A percentile compares a stretch with the other conserved stretches of the same genome.
phyloP scores from a whole-genome alignment of 495 filamentous ascomycete species.

The Rostrohypoxylon terebratum region DNA sequence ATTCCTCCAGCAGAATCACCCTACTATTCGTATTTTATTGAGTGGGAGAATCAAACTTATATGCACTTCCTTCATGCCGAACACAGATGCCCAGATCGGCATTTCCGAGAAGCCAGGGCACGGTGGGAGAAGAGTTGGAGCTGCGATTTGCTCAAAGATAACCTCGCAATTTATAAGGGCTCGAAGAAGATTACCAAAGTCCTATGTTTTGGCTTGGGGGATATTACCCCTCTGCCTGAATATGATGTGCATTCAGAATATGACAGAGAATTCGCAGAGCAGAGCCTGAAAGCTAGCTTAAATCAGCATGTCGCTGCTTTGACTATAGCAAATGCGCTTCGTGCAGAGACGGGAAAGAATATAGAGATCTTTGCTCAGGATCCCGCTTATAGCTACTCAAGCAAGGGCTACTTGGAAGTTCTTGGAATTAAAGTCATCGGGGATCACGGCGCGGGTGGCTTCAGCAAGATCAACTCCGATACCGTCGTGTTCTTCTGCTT shows the following conservation, averaged over 20 bases:
- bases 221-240: neutral
- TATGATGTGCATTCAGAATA: neutral
- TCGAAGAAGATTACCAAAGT: slow-evolving; percentile 16
- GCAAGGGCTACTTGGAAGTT: neutral
- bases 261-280: neutral
- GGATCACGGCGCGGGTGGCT: slow-evolving; percentile 45
- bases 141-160: neutral
- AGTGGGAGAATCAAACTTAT: slow-evolving; percentile 14
- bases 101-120: neutral
- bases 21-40: slow-evolving; percentile 24
- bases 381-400: slow-evolving; percentile 4
- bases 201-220: slow-evolving; percentile 26
- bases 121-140: slow-evolving; percentile 8
- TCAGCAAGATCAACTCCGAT: slow-evolving; percentile 42
- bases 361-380: slow-evolving; percentile 23
- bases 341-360: neutral
- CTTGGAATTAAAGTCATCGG: slow-evolving; percentile 29
- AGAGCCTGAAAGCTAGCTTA: neutral
- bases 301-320: slow-evolving; percentile 15
- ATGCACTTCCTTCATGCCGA: neutral
- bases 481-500: slow-evolving; percentile 40
- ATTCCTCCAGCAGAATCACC: neutral
- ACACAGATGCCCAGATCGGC: neutral
- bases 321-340: neutral
- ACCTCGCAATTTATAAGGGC: neutral